Evolutionary conservation across 305 asterid species (phyloP).

Genomic region (Ajuga reptans): DNA sequence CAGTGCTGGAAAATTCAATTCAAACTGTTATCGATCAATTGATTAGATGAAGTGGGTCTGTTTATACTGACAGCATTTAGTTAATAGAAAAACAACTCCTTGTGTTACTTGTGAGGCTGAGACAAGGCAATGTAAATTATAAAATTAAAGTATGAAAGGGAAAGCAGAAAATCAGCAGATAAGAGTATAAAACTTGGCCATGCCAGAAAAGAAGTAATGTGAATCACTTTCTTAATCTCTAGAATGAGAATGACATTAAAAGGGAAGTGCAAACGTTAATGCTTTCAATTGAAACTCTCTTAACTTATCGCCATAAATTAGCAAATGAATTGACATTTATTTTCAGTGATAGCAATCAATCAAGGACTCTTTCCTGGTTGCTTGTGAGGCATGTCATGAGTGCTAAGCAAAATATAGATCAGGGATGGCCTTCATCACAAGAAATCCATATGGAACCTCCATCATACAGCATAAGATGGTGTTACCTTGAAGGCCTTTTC

Average conservation of each 20-base stretch:
- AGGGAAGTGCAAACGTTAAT: neutral
- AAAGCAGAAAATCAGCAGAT: neutral
- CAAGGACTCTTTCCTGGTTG: neutral
- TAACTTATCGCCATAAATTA: neutral
- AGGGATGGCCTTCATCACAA: neutral
- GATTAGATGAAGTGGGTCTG: neutral
- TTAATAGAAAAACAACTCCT: neutral
- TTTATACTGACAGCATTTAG: neutral
- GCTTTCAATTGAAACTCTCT: neutral
- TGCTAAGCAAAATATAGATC: neutral
- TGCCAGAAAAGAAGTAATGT: neutral
- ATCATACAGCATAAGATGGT: neutral
- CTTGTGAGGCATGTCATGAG: neutral
- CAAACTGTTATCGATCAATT: neutral
- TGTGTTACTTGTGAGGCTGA: neutral
- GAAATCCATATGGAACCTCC: neutral
- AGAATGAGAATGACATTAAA: neutral
- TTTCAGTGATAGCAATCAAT: neutral
- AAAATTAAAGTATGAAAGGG: neutral
- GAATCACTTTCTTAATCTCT: neutral
- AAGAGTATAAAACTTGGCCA: neutral
- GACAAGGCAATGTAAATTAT: neutral
- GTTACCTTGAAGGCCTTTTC: neutral
- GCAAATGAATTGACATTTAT: neutral
- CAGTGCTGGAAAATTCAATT: neutral